phyloP scores from a whole-genome alignment of 2,329 filamentous ascomycete species.

The Cordyceps tenuipes region DNA sequence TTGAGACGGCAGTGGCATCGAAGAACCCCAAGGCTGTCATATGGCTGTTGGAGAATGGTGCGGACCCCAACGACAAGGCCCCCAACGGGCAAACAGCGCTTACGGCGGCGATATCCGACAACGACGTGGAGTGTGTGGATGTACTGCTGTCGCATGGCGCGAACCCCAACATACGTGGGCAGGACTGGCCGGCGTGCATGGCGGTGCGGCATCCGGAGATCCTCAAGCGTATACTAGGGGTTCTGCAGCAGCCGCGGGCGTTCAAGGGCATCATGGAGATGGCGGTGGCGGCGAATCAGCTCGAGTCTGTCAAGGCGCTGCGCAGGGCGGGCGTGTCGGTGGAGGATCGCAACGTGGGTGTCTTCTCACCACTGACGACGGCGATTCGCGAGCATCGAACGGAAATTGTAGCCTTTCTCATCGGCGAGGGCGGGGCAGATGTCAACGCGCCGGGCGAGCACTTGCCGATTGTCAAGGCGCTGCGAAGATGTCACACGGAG shows the following conservation, averaged over 20 bases:
- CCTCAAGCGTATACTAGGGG: slow-evolving; percentile 48
- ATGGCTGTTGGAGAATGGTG: slow-evolving; percentile 52
- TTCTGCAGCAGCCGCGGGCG: slow-evolving; percentile 48
- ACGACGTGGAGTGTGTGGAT: slow-evolving; percentile 51
- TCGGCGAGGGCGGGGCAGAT: slow-evolving; percentile 54
- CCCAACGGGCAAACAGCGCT: slow-evolving; percentile 52
- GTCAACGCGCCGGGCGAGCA: slow-evolving; percentile 62
- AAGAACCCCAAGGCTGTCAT: slow-evolving; percentile 53
- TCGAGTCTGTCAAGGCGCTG: slow-evolving; percentile 59
- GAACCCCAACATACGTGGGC: slow-evolving; percentile 53
- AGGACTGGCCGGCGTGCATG: slow-evolving; percentile 66
- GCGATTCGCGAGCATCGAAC: slow-evolving; percentile 55
- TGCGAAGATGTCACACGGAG: slow-evolving; percentile 47
- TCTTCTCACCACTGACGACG: slow-evolving; percentile 61
- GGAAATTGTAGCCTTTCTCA: slow-evolving; percentile 52
- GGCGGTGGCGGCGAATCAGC: slow-evolving; percentile 57
- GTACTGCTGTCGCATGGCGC: slow-evolving; percentile 49
- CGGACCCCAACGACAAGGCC: slow-evolving; percentile 52
- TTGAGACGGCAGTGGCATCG: slow-evolving; percentile 54
- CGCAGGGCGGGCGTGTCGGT: slow-evolving; percentile 57
- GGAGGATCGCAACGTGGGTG: slow-evolving; percentile 64
- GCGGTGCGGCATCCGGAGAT: slow-evolving; percentile 54
- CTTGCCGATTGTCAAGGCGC: slow-evolving; percentile 60
- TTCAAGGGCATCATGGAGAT: slow-evolving; percentile 61
- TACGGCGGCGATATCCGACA: slow-evolving; percentile 56